phyloP scores from a whole-genome alignment of 306 rosid species.

The Cucurbita argyrosperma region DNA sequence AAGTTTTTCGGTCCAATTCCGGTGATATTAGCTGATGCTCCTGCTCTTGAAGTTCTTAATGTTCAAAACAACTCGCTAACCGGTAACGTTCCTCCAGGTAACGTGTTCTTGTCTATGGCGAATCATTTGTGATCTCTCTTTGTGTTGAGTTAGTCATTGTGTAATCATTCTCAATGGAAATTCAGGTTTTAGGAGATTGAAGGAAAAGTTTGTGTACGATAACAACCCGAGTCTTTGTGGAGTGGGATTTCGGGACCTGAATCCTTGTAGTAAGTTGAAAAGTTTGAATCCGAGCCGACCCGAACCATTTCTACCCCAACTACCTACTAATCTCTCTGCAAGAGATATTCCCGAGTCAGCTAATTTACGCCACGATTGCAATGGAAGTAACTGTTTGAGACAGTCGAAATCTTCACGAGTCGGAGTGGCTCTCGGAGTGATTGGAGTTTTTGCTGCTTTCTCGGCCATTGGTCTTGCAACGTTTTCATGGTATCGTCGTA shows the following conservation, averaged over 20 bases:
- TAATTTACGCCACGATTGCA: constrained; percentile 27
- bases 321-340: constrained; percentile 24
- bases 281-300: constrained; percentile 42
- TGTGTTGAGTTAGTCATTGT: background rate
- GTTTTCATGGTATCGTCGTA: constrained; percentile 19
- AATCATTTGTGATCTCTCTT: background rate
- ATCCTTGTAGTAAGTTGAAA: constrained; percentile 26
- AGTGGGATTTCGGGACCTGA: constrained; percentile 37
- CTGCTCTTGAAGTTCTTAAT: constrained; percentile 41
- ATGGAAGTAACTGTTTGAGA: constrained; percentile 27
- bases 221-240: constrained; percentile 73
- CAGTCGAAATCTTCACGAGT: constrained; percentile 30
- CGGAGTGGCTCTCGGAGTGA: constrained; percentile 34
- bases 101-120: background rate
- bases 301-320: constrained; percentile 51
- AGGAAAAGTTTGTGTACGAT: constrained; percentile 38
- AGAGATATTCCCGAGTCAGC: constrained; percentile 42
- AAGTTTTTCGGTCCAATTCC: constrained; percentile 67
- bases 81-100: constrained; percentile 62
- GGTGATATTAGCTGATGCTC: constrained; percentile 41
- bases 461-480: constrained; percentile 17
- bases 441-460: constrained; percentile 28
- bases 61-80: constrained; percentile 67
- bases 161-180: background rate
- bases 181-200: constrained; percentile 46